A percentile compares a stretch with the other conserved stretches of the same genome.
Conservation (phyloP, 1,139 yeast species). For the Sugiyamaella pinicola region DNA sequence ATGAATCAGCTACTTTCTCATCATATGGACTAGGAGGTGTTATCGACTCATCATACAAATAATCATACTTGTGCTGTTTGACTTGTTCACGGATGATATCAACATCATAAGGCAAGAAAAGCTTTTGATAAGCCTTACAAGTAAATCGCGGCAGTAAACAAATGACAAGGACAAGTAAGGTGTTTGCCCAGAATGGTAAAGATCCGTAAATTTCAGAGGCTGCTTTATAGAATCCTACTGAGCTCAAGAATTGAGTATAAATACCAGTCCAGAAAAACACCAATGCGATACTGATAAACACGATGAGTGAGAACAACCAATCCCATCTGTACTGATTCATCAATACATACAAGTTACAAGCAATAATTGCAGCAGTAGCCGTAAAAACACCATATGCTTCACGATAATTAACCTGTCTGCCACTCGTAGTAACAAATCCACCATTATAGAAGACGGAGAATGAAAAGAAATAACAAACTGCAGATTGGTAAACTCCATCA, state of each 20-base stretch:
- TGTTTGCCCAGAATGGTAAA: conserved; percentile 77
- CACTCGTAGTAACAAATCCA: conserved; percentile 62
- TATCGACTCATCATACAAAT: conserved; percentile 14
- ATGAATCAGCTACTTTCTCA: conserved; percentile 18
- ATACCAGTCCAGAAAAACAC: conserved; percentile 90
- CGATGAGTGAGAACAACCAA: conserved; percentile 73
- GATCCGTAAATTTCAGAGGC: conserved; percentile 76
- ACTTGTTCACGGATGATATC: conserved; percentile 79
- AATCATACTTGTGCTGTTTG: conserved; percentile 25
- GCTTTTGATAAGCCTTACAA: conserved; percentile 60
- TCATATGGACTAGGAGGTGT: conserved; percentile 8
- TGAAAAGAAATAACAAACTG: conserved; percentile 83
- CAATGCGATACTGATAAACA: conserved; percentile 64
- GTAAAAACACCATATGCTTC: conserved; percentile 82
- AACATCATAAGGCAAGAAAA: conserved; percentile 71
- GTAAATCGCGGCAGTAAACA: conserved; percentile 78
- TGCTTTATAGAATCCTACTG: conserved; percentile 76
- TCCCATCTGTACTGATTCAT: conserved; percentile 94
- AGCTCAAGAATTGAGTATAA: conserved; percentile 66
- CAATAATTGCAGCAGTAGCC: conserved; percentile 73
- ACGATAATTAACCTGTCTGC: conserved; percentile 75
- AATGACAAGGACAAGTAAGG: conserved; percentile 67
- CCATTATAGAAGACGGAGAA: conserved; percentile 62
- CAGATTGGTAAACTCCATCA: conserved; percentile 89
- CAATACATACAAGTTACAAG: conserved; percentile 79